Evolutionary conservation across 2,329 filamentous ascomycete species (phyloP).

Genomic region (Phaeosphaeriaceae sp.): DNA sequence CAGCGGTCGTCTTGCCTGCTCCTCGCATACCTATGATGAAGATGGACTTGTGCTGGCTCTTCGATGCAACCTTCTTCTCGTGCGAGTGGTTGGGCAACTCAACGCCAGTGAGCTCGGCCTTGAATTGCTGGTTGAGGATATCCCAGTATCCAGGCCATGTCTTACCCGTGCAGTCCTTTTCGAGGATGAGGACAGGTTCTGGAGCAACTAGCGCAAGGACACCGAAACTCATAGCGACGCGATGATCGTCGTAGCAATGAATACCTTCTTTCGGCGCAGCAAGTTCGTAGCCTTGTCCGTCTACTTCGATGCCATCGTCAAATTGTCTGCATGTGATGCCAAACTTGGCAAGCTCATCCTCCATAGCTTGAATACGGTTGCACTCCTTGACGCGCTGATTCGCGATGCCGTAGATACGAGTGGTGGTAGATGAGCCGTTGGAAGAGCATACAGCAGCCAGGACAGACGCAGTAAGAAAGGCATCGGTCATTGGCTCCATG

Average conservation of each 20-base stretch:
- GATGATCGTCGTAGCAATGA: slow-evolving; percentile 96
- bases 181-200: slow-evolving; percentile 76
- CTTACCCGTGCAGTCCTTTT: slow-evolving; percentile 93
- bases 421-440: slow-evolving; percentile 66
- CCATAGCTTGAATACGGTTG: slow-evolving; percentile 95
- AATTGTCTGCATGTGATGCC: slow-evolving; percentile 85
- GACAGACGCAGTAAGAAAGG: slow-evolving; percentile 93
- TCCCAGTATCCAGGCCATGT: slow-evolving; percentile 99
- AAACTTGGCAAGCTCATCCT: slow-evolving; percentile 91
- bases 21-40: slow-evolving; percentile 98
- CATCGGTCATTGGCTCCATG: slow-evolving; percentile 99
- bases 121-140: slow-evolving; percentile 78
- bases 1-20: slow-evolving; percentile 93
- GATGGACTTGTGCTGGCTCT: slow-evolving; percentile 68
- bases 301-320: slow-evolving; percentile 88
- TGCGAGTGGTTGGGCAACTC: slow-evolving; percentile 58
- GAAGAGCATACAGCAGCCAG: slow-evolving; percentile 87
- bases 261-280: slow-evolving; percentile 67
- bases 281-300: slow-evolving; percentile 61
- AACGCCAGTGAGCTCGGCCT: slow-evolving; percentile 76
- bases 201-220: slow-evolving; percentile 79
- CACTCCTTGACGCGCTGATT: slow-evolving; percentile 99
- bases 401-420: slow-evolving; percentile 89
- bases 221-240: slow-evolving; percentile 98
- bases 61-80: slow-evolving; percentile 30